phyloP scores from a whole-genome alignment of 2,329 filamentous ascomycete species.

The Neoscytalidium dimidiatum region DNA sequence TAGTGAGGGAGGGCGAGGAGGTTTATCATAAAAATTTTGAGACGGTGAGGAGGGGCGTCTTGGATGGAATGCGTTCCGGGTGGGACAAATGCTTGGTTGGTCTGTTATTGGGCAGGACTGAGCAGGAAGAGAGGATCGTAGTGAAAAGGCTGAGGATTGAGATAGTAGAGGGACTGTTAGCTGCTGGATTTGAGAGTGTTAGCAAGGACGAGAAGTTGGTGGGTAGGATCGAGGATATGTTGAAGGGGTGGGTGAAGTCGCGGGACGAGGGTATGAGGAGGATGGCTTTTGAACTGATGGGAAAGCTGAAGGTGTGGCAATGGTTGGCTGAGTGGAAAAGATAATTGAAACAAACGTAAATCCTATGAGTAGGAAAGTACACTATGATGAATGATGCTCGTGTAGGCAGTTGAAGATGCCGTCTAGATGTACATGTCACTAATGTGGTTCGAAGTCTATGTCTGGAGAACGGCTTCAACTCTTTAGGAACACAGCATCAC shows the following conservation, averaged over 20 bases:
- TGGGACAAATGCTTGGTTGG: not conserved
- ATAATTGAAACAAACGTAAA: not conserved
- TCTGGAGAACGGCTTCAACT: too few species aligned
- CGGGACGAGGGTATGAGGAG: constrained; percentile 32
- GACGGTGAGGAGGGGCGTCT: not conserved
- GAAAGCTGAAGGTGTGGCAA: not conserved
- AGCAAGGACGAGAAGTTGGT: constrained; percentile 14
- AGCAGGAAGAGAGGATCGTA: not conserved
- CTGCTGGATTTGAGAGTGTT: not conserved
- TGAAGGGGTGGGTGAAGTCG: constrained; percentile 25
- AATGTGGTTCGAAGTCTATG: too few species aligned
- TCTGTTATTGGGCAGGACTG: not conserved
- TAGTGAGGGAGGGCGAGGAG: not conserved
- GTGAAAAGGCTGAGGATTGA: not conserved
- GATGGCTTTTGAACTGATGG: not conserved
- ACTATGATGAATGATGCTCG: not conserved
- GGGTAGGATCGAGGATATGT: constrained; percentile 21
- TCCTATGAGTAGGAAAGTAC: not conserved
- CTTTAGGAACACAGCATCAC: too few species aligned
- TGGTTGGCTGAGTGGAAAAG: not conserved
- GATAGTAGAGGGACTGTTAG: not conserved
- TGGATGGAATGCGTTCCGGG: not conserved
- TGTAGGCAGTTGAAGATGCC: too few species aligned
- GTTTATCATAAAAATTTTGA: not conserved
- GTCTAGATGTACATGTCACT: too few species aligned